Evolutionary conservation across 1,284 basidiomycete species (phyloP), one percentile per base, ranked within the genome.

Genomic region (Pterula multifida): DNA sequence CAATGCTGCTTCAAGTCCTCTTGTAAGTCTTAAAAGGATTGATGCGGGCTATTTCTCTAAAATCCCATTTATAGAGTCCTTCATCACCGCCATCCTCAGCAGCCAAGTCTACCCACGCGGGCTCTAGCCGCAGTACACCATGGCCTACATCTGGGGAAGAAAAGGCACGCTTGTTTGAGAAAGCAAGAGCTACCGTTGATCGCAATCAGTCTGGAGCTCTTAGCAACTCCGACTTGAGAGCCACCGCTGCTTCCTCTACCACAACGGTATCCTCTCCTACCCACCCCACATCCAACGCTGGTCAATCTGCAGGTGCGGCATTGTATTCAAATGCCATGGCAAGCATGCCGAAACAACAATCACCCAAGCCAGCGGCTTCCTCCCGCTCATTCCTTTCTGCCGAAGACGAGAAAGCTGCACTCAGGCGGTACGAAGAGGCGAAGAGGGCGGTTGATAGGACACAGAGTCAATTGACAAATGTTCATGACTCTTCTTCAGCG

Each of bases 121-220:
- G 56, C 50, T 51, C 64, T 24, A 48, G 60, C 15, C 63, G 63
- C 49, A 58, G 54, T 42, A 52, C 46, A n/a, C 55, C 54, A n/a
- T 88, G 82, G 83, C 68, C 67, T 3, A 74, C 78, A 0, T 82
- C 85, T 0, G 85, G 86, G 61, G 75, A 80, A 54, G 86, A 90
- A 60, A 88, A 89, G 59, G 61, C 75, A 2, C 68, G 73, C 25
- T 61, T 90, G 17, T 92, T 76, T 63, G 71, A 83, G 50, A 62
- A 76, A 47, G 89, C 89, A 0, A 78, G 79, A 57, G 73, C 70
- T 1, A 75, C 73, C 19, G 81, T 26, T 55, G 32, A 56, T 62
- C 11, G 48, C 59, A 9, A 61, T 66, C 39, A 64, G 61, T 21
- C 60, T 64, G 45, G 26, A 23, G 45, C 9, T 26, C 45, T 47